These are phyloP conservation scores for Aphanomyces cochlioides DNA, from an alignment of 352 stramenopile genomes.

Conservation along the genomic window DNA sequence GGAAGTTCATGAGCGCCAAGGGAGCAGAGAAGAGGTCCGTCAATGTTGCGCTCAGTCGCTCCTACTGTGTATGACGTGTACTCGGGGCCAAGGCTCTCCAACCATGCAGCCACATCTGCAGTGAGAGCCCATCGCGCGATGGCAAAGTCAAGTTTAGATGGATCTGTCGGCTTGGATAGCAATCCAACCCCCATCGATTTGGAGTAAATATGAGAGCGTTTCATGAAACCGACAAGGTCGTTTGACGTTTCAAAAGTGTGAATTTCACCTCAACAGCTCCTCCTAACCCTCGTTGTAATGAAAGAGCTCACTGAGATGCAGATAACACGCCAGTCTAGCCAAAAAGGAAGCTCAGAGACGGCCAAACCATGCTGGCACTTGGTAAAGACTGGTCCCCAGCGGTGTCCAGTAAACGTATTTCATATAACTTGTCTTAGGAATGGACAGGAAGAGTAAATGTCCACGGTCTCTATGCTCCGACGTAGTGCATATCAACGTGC, in stretches of 20 bases:
- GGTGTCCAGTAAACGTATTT: too few relatives aligned
- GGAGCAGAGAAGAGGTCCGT: conserved; percentile 1
- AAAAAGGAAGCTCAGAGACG: too few relatives aligned
- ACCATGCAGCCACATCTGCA: background rate
- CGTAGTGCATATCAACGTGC: conserved; percentile 24
- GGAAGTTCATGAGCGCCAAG: background rate
- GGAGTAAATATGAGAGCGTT: background rate
- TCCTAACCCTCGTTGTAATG: background rate
- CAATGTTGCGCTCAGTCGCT: background rate
- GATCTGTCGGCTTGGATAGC: conserved; percentile 4
- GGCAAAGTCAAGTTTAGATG: background rate
- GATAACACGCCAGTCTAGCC: too few relatives aligned
- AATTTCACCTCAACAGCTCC: background rate
- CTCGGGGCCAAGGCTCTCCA: background rate
- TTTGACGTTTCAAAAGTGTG: background rate
- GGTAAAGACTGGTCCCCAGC: too few relatives aligned
- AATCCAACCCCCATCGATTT: background rate
- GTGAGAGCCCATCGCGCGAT: background rate
- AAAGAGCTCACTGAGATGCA: too few relatives aligned
- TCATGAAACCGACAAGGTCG: conserved; percentile 2
- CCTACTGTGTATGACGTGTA: background rate
- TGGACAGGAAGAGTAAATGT: too few relatives aligned
- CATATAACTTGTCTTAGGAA: too few relatives aligned
- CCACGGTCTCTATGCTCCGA: too few relatives aligned
- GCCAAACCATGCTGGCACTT: too few relatives aligned